These are phyloP conservation scores for Pichia membranifaciens DNA, from an alignment of 805 yeast species.

Conservation along the genomic window DNA sequence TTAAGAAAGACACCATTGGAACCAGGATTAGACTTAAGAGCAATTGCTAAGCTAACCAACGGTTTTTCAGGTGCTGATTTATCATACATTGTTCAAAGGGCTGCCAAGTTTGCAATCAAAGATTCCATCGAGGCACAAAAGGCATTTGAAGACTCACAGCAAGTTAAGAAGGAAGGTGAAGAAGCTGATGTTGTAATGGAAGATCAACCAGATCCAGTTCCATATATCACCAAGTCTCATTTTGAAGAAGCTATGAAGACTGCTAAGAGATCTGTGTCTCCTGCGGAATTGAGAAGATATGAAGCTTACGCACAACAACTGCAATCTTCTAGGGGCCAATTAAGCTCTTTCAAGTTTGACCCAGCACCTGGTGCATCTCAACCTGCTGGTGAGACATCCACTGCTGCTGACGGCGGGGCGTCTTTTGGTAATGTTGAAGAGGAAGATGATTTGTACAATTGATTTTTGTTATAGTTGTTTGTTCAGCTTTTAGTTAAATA, in stretches of 20 bases:
- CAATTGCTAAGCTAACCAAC: conserved; percentile 89
- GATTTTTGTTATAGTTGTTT: background rate
- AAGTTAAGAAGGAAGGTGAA: conserved; percentile 39
- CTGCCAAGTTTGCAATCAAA: conserved; percentile 98
- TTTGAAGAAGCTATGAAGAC: conserved; percentile 99
- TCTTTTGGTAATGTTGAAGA: conserved; percentile 48
- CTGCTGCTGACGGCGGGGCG: conserved; percentile 30
- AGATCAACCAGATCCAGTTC: conserved; percentile 89
- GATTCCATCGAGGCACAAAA: conserved; percentile 87
- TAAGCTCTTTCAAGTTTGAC: conserved; percentile 81
- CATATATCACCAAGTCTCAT: conserved; percentile 87
- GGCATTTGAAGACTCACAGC: conserved; percentile 46
- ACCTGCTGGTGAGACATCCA: conserved; percentile 25
- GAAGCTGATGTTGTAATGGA: conserved; percentile 42
- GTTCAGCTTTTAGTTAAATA: background rate
- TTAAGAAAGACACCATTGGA: conserved; percentile 97
- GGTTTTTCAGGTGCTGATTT: conserved; percentile 99
- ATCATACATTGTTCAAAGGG: conserved; percentile 93
- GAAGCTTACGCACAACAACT: conserved; percentile 97
- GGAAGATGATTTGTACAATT: conserved; percentile 41
- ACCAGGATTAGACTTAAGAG: conserved; percentile 85
- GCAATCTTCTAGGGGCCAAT: conserved; percentile 93
- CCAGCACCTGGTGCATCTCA: conserved; percentile 9
- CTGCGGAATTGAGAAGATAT: conserved; percentile 95
- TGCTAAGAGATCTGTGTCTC: conserved; percentile 95